Conservation (phyloP, 2,329 filamentous ascomycete species). For the Pseudogymnoascus sp. region DNA sequence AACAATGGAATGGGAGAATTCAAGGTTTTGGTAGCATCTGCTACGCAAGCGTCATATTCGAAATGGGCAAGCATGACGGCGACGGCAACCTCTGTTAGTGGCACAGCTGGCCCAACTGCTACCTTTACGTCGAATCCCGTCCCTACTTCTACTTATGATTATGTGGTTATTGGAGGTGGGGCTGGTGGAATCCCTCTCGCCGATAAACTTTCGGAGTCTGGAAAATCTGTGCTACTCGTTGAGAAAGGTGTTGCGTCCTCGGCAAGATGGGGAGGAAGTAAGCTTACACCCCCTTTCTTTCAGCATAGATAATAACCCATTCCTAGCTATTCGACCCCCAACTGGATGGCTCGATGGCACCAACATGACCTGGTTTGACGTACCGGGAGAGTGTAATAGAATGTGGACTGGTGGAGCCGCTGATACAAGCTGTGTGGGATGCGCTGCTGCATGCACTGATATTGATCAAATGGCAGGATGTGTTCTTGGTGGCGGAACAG, state of each 20-base stretch:
- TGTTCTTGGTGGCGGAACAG: conserved; percentile 52
- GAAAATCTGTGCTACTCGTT: conserved; percentile 57
- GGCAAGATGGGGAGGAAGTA: conserved; percentile 53
- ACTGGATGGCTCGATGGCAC: conserved; percentile 53
- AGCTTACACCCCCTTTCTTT: conserved; percentile 14
- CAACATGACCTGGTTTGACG: conserved; percentile 62
- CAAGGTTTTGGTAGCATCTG: conserved; percentile 37
- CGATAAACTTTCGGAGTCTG: conserved; percentile 51
- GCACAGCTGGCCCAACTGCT: conserved; percentile 36
- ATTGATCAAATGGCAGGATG: conserved; percentile 69
- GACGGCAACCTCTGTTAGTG: conserved; percentile 20
- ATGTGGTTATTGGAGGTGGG: conserved; percentile 48
- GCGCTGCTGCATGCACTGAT: conserved; percentile 54
- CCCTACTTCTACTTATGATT: conserved; percentile 44
- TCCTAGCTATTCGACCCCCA: conserved; percentile 22
- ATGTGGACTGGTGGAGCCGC: conserved; percentile 37
- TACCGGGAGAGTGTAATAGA: conserved; percentile 64
- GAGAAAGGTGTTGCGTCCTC: conserved; percentile 56
- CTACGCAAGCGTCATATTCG: conserved; percentile 34
- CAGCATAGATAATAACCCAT: conserved; percentile 12
- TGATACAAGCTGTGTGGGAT: conserved; percentile 12
- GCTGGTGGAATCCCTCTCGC: conserved; percentile 50
- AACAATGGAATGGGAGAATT: conserved; percentile 50
- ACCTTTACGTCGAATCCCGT: conserved; percentile 39
- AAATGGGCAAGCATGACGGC: conserved; percentile 27